Conservation (phyloP, 2,329 filamentous ascomycete species). For the Arthrocladium fulminans region DNA sequence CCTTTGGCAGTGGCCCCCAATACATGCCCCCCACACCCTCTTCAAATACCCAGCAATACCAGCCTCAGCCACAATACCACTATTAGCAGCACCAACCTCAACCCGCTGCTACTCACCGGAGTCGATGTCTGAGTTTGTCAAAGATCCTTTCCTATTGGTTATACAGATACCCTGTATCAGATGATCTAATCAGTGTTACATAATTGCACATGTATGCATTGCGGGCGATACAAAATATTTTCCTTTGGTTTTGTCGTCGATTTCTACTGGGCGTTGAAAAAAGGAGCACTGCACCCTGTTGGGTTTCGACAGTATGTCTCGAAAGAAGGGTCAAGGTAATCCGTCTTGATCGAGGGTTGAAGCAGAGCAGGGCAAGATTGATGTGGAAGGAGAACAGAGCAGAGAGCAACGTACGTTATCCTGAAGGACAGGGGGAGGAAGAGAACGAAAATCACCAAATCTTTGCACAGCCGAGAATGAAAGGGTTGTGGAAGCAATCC, state of each 20-base stretch:
- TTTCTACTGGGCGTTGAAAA: conserved; percentile 1
- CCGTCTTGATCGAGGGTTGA: not conserved
- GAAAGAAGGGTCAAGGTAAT: not conserved
- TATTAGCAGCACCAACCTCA: conserved; percentile 1
- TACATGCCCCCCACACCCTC: conserved; percentile 21
- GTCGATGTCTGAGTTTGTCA: not conserved
- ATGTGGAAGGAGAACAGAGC: not conserved
- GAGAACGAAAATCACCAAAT: not conserved
- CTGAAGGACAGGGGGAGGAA: not conserved
- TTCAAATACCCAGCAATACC: conserved; percentile 14
- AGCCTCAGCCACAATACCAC: conserved; percentile 9
- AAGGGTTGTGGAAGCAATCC: not conserved
- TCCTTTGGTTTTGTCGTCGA: not conserved
- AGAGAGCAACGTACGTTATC: not conserved
- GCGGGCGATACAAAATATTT: conserved; percentile 1
- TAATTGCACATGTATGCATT: conserved; percentile 6
- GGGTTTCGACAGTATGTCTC: not conserved
- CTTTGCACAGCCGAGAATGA: conserved; percentile 1
- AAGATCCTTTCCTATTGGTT: not conserved
- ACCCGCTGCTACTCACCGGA: conserved; percentile 2
- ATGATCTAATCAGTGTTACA: conserved; percentile 9
- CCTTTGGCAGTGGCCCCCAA: conserved; percentile 24
- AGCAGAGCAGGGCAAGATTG: not conserved
- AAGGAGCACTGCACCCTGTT: not conserved
- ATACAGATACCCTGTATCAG: conserved; percentile 9